Conservation (phyloP, 495 filamentous ascomycete species). For the Schizothecium vesticola region DNA sequence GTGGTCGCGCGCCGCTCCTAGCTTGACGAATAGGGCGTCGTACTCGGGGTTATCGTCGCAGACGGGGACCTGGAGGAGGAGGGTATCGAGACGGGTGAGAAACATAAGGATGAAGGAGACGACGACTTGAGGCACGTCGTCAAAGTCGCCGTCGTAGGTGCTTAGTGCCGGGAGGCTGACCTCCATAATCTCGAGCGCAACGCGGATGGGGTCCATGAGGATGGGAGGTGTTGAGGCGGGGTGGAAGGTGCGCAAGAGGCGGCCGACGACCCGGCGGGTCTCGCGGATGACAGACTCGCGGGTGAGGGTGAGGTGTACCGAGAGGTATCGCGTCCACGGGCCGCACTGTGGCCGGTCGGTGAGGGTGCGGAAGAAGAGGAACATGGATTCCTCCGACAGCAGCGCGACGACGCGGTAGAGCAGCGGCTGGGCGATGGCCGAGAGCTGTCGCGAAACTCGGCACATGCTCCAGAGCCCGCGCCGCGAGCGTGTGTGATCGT, state of each 20-base stretch:
- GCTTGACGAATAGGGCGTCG: slow-evolving; percentile 11
- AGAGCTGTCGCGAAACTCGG: slow-evolving; percentile 17
- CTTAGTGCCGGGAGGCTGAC: neutral
- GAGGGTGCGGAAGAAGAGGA: slow-evolving; percentile 29
- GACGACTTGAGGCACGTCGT: slow-evolving; percentile 21
- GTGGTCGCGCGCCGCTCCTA: neutral
- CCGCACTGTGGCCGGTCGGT: slow-evolving; percentile 17
- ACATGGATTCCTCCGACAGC: slow-evolving; percentile 17
- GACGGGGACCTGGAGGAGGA: slow-evolving; percentile 29
- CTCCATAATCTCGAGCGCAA: neutral
- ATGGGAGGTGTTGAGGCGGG: neutral
- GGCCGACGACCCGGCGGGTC: slow-evolving; percentile 15
- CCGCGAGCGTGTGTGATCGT: slow-evolving; percentile 26
- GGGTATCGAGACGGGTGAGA: slow-evolving; percentile 21
- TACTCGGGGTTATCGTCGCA: slow-evolving; percentile 23
- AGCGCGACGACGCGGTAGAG: slow-evolving; percentile 26
- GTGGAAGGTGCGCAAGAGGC: slow-evolving; percentile 7
- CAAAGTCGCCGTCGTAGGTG: slow-evolving; percentile 6
- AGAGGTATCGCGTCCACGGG: slow-evolving; percentile 22
- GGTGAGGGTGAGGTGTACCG: slow-evolving; percentile 29
- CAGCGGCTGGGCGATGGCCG: slow-evolving; percentile 21
- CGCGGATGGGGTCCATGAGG: neutral
- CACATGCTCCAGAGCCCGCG: slow-evolving; percentile 25
- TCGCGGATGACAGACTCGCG: slow-evolving; percentile 19
- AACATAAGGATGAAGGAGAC: slow-evolving; percentile 20